Conservation (phyloP, 768 basidiomycete genomes). For the Mycena belliarum region DNA sequence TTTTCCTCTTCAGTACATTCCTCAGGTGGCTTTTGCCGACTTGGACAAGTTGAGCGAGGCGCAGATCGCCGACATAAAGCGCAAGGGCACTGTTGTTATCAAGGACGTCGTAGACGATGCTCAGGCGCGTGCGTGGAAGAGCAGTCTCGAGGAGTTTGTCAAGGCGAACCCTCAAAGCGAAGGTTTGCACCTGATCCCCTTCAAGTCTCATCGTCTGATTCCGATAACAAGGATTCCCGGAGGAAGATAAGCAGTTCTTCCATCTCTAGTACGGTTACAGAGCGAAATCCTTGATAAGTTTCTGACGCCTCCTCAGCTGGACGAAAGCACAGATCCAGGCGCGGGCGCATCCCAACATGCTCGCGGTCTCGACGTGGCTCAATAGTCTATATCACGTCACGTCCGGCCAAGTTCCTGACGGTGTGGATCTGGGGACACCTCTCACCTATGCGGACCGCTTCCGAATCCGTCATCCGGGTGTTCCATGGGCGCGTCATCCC, state of each 20-base stretch:
- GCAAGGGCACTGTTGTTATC: conserved; percentile 53
- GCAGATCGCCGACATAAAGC: conserved; percentile 42
- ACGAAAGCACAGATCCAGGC: conserved; percentile 51
- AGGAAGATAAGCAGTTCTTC: conserved; percentile 59
- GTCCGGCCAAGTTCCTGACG: conserved; percentile 35
- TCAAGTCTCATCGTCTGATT: background rate
- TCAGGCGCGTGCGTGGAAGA: conserved; percentile 51
- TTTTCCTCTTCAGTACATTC: conserved; percentile 41
- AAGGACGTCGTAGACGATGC: conserved; percentile 48
- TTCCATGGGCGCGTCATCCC: conserved; percentile 42
- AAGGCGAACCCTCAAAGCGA: conserved; percentile 47
- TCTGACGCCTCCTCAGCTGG: conserved; percentile 21
- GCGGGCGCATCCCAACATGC: conserved; percentile 54
- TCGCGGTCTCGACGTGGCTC: conserved; percentile 48
- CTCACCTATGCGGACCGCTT: conserved; percentile 63
- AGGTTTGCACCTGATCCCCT: conserved; percentile 30
- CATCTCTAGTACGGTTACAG: conserved; percentile 50
- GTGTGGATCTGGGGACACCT: conserved; percentile 52
- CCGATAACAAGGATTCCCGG: conserved; percentile 40
- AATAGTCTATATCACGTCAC: conserved; percentile 48
- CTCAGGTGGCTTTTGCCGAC: conserved; percentile 51
- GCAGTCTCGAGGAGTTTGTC: conserved; percentile 49
- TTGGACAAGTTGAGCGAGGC: conserved; percentile 41
- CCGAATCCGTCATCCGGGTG: conserved; percentile 61
- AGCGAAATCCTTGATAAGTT: no score